phyloP scores from a whole-genome alignment of 225 moss, liverwort and hornwort genomes.

The Bryoerythrophyllum caledonicum region DNA sequence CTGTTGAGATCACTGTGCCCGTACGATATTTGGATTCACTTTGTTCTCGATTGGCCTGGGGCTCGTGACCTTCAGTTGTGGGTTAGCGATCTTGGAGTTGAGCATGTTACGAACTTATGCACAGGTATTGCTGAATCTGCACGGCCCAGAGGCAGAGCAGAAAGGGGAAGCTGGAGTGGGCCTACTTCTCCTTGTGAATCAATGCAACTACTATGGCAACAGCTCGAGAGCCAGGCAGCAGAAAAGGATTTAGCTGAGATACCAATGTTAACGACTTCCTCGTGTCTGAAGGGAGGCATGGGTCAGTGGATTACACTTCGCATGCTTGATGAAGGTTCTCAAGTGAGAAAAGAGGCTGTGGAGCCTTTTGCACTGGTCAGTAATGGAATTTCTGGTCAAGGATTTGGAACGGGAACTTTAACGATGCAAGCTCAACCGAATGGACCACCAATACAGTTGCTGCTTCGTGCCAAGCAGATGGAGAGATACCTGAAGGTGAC shows the following conservation, averaged over 20 bases:
- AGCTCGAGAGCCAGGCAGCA: slow-evolving; percentile 29
- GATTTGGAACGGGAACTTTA: slow-evolving; percentile 57
- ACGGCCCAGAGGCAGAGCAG: slow-evolving; percentile 20
- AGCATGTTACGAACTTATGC: slow-evolving; percentile 29
- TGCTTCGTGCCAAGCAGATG: slow-evolving; percentile 59
- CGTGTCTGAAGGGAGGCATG: slow-evolving; percentile 63
- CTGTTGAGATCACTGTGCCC: slow-evolving; percentile 61
- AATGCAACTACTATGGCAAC: slow-evolving; percentile 62
- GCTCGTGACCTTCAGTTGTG: slow-evolving; percentile 66
- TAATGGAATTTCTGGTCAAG: slow-evolving; percentile 29
- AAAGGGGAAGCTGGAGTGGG: slow-evolving; percentile 39
- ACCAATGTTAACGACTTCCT: slow-evolving; percentile 46
- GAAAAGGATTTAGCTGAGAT: slow-evolving; percentile 34
- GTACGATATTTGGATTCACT: slow-evolving; percentile 68
- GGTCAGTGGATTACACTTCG: slow-evolving; percentile 65
- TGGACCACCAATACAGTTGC: slow-evolving; percentile 56
- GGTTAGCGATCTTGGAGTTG: slow-evolving; percentile 55
- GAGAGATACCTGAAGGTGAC: slow-evolving; percentile 65
- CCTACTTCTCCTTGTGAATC: slow-evolving; percentile 30
- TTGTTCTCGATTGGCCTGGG: slow-evolving; percentile 71
- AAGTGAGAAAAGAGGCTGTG: slow-evolving; percentile 16
- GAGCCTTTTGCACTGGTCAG: slow-evolving; percentile 17
- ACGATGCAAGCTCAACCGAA: slow-evolving; percentile 73
- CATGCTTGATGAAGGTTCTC: slow-evolving; percentile 53
- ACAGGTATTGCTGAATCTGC: slow-evolving; percentile 18